Base-by-base conservation (phyloP, 1,284 basidiomycete genomes). In the Fomitopsis schrenkii region DNA sequence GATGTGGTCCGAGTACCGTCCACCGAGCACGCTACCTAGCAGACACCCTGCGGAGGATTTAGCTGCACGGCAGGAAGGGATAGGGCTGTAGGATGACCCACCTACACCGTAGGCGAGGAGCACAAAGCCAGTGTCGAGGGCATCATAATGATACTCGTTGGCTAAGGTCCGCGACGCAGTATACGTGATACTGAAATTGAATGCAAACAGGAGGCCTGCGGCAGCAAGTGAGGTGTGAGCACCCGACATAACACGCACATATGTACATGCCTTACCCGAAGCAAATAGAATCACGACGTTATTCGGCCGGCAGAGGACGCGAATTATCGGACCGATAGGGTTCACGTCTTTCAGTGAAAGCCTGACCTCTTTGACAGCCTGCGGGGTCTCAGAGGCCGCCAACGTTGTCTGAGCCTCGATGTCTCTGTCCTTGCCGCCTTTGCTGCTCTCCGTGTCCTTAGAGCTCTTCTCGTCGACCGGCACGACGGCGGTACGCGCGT, bases 71-170 rank as follows among this genome's bases (percentile, higher is more conserved):
- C 2, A 33, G 30, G 30, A 33, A 33, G 30, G 30, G 30, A 33
- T 8, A 33, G 30, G 30, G 30, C 30, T 5, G 30, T 33, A 33
- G 5, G 30, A 40, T 7, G 59, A 68, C 79, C n/a, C 65, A 85
- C 90, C 90, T 12, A 81, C 64, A 45, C 93, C 94, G 64, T 87
- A 91, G 0, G 88, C 76, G 19, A 96, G 81, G 8, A 94, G 80
- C 7, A 93, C 85, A 28, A 94, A 74, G 10, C 94, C 94, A 59
- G 91, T 85, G 57, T 85, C 78, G 3, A 95, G 77, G 0, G 94
- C 79, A 58, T 85, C 77, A 72, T 90, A 94, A 38, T 81, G 74
- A 68, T 95, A 95, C 8, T 80, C 76, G 30, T 77, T 75, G 5
- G 72, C 82, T 19, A 93, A 79, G 1, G 90, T 92, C 57, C 90